Evolutionary conservation across 805 yeast genomes (phyloP), one percentile per base, ranked within the genome.

Genomic region (Ogataea saltuana): DNA sequence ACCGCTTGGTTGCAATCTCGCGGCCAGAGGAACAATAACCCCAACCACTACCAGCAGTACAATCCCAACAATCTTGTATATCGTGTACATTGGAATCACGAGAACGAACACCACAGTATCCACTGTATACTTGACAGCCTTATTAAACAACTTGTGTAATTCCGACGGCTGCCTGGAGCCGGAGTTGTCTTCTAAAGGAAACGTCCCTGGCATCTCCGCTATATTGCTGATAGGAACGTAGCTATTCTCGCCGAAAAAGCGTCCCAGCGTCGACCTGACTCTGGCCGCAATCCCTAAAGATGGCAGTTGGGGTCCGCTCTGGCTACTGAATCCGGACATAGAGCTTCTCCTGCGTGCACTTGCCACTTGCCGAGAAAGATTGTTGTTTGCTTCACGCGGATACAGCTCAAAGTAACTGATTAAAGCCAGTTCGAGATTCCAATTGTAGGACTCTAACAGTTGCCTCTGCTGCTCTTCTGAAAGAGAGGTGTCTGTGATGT

Each of bases 381-480:
- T 35, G 17, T 16, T 13, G 37, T 44, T 41, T 20, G 57, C 56
- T 23, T 49, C 48, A 9, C 44, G 30, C 6, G 64, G 60, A 31
- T 56, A 48, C 6, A 49, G 36, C 21, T 54, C 52, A 38, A 49
- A 53, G 36, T 61, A 58, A 3, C 44, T 32, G 8, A 61, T 43
- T 17, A 60, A 34, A 2, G 64, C 53, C 6, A 52, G 40, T 35
- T 61, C 66, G 15, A 60, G 22, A 39, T 58, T 50, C 66, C 66
- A 61, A 31, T 58, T 41, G 26, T 40, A 32, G 11, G 53, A 15
- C 33, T 53, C 54, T 6, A 61, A 50, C 1, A 58, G 30, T 3
- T 37, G 39, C 2, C 56, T 46, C 29, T 50, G 61, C 23, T 53
- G 53, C 8, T 44, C 33, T 31, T 50, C 50, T 1, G 53, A 30